Evolutionary conservation across 2,329 filamentous ascomycete genomes (phyloP).

Genomic region (Colletotrichum viniferum): DNA sequence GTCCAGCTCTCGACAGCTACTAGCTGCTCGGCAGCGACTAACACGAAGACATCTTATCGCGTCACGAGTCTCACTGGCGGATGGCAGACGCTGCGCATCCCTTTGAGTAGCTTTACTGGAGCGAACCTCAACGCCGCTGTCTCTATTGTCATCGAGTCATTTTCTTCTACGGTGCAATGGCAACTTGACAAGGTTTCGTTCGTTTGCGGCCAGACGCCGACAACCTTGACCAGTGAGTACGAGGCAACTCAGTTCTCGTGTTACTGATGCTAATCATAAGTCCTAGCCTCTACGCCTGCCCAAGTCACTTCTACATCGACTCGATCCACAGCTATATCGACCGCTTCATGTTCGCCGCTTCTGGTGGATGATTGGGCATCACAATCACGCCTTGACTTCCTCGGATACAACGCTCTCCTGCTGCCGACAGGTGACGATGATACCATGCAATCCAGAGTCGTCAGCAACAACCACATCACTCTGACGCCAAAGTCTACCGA

Average conservation of each 20-base stretch:
- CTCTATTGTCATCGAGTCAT: constrained; percentile 48
- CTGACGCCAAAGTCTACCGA: constrained; percentile 51
- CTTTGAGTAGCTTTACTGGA: constrained; percentile 50
- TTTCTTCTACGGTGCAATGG: constrained; percentile 35
- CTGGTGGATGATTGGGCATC: constrained; percentile 66
- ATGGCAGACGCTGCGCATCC: constrained; percentile 54
- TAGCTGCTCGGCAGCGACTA: constrained; percentile 44
- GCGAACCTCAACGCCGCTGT: constrained; percentile 54
- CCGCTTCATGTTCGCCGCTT: constrained; percentile 41
- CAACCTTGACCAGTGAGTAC: constrained; percentile 21
- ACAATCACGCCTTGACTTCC: constrained; percentile 64
- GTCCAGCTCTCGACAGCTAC: constrained; percentile 43
- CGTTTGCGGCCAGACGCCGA: constrained; percentile 36
- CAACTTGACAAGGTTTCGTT: constrained; percentile 53
- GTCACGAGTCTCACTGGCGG: constrained; percentile 52
- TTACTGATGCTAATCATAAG: background rate
- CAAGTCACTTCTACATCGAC: background rate
- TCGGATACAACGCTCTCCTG: constrained; percentile 64
- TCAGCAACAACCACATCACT: constrained; percentile 55
- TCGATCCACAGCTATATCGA: background rate
- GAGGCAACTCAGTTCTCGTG: background rate
- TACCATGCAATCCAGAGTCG: constrained; percentile 59
- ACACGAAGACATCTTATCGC: constrained; percentile 46
- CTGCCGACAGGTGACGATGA: constrained; percentile 61
- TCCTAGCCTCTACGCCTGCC: background rate